A percentile compares a stretch with the other conserved stretches of the same genome.
These are phyloP conservation scores for Melaleuca alternifolia DNA, from an alignment of 345 rosid species.

Conservation along the genomic window DNA sequence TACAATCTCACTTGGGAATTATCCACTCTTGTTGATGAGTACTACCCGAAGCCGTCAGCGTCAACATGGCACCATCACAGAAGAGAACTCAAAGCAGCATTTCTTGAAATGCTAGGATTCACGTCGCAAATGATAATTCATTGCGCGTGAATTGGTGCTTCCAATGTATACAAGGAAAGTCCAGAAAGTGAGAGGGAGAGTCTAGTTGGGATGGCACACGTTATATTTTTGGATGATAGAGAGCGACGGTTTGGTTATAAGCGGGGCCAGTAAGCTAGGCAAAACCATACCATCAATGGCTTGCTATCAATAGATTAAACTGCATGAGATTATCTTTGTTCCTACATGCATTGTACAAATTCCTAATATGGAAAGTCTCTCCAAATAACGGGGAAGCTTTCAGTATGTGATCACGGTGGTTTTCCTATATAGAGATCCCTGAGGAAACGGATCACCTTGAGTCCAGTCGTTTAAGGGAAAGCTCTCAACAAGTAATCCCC, in stretches of 20 bases:
- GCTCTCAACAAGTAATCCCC: too few relatives aligned
- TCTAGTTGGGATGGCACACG: background rate
- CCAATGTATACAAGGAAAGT: background rate
- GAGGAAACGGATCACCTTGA: background rate
- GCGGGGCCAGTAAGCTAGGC: background rate
- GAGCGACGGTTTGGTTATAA: background rate
- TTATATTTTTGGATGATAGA: background rate
- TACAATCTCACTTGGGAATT: background rate
- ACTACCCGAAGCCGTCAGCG: fast-evolving
- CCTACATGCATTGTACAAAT: background rate
- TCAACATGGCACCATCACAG: background rate
- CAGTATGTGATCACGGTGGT: background rate
- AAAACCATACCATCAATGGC: background rate
- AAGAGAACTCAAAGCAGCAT: background rate
- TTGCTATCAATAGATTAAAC: background rate
- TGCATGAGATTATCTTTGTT: background rate
- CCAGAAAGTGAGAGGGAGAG: background rate
- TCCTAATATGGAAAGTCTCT: background rate
- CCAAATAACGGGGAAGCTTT: too few relatives aligned
- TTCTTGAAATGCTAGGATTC: background rate
- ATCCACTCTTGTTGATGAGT: background rate
- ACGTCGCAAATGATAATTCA: background rate
- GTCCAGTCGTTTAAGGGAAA: too few relatives aligned
- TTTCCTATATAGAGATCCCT: background rate
- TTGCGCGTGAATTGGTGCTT: background rate